Evolutionary conservation across 768 basidiomycete species (phyloP).

Genomic region (Lepiota brunneoincarnata): DNA sequence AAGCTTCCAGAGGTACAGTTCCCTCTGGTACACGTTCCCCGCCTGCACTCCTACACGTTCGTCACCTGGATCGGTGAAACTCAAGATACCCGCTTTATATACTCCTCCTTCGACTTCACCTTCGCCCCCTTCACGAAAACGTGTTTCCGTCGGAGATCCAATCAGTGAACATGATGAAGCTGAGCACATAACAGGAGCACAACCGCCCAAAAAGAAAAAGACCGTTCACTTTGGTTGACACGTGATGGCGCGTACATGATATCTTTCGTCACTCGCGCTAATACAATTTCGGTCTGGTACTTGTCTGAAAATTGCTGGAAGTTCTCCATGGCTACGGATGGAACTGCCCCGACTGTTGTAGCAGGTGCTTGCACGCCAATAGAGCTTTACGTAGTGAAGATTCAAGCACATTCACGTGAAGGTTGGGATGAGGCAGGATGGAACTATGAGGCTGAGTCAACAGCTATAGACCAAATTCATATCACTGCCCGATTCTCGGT

Average conservation of each 20-base stretch:
- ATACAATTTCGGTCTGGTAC: neutral
- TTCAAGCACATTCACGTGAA: too few species aligned
- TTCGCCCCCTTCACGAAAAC: slow-evolving; percentile 17
- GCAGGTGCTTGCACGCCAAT: too few species aligned
- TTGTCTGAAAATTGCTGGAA: too few species aligned
- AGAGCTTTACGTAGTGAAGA: too few species aligned
- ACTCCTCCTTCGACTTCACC: slow-evolving; percentile 9
- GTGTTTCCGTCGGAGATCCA: slow-evolving; percentile 23
- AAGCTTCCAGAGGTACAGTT: slow-evolving; percentile 19
- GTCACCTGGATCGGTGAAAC: slow-evolving; percentile 15
- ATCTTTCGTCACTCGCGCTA: neutral
- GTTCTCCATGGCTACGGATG: too few species aligned
- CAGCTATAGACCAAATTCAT: too few species aligned
- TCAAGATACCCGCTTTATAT: slow-evolving; percentile 21
- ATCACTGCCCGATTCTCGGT: too few species aligned
- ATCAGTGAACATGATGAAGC: neutral
- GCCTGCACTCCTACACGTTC: slow-evolving; percentile 15
- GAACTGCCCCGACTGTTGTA: too few species aligned
- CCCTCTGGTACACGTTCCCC: slow-evolving; percentile 24
- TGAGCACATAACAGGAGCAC: neutral
- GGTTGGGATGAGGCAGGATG: too few species aligned
- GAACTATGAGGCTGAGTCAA: too few species aligned
- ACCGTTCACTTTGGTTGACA: slow-evolving; percentile 19
- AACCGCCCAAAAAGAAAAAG: slow-evolving; percentile 19
- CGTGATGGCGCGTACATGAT: neutral